Evolutionary conservation across 2,329 filamentous ascomycete species (phyloP).

Genomic region (Pseudogymnoascus sp.): DNA sequence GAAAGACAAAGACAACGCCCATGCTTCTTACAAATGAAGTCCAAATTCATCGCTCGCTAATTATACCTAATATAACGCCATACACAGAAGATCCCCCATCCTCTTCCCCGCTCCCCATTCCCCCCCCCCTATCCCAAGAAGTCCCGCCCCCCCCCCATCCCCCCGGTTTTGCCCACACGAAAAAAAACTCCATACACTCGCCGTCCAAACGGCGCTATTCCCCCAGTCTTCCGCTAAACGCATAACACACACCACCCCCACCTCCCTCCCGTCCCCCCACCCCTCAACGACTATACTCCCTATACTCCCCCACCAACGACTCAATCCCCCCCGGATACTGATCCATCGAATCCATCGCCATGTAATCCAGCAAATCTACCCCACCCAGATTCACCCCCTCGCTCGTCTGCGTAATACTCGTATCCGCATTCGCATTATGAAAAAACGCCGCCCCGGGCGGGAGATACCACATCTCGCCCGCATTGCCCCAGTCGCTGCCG

Average conservation of each 20-base stretch:
- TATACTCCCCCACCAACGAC: background rate
- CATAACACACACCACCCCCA: background rate
- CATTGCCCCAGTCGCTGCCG: slow-evolving; percentile 20
- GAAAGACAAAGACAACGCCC: too few species aligned
- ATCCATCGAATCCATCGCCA: slow-evolving; percentile 47
- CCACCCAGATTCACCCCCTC: slow-evolving; percentile 60
- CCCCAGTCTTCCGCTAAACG: background rate
- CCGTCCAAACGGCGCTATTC: background rate
- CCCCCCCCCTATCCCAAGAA: background rate
- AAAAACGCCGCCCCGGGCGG: slow-evolving; percentile 56
- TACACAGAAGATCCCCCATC: background rate
- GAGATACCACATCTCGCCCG: slow-evolving; percentile 55
- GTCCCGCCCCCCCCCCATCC: background rate
- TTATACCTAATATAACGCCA: background rate
- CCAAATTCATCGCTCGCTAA: background rate
- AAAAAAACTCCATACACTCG: background rate
- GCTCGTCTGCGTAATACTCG: slow-evolving; percentile 55
- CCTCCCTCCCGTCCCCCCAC: background rate
- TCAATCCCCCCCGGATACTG: background rate
- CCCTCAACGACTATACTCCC: background rate
- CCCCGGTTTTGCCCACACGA: background rate
- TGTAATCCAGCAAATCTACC: slow-evolving; percentile 58
- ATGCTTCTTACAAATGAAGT: background rate
- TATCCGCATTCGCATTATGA: slow-evolving; percentile 54
- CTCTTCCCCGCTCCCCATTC: background rate